Percentiles rank a stretch among this genome's conserved stretches.
phyloP scores from a whole-genome alignment of 2,329 filamentous ascomycete species.

The Phaeoacremonium minimum region DNA sequence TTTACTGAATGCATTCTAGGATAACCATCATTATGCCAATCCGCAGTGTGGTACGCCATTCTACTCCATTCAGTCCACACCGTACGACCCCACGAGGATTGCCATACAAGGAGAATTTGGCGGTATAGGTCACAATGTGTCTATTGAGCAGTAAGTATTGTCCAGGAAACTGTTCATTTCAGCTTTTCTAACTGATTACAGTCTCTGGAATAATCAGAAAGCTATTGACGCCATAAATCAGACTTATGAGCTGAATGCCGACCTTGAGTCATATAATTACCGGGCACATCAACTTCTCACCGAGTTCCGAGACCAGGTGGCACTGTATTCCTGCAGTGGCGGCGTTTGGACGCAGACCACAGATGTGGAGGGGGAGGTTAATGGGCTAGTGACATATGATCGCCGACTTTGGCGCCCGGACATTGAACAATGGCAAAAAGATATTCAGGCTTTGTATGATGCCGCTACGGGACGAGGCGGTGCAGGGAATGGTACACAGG shows the following conservation, averaged over 20 bases:
- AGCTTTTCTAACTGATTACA: conserved; percentile 16
- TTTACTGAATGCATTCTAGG: conserved; percentile 33
- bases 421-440: conserved; percentile 51
- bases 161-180: not conserved
- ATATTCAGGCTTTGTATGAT: conserved; percentile 57
- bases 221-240: conserved; percentile 58
- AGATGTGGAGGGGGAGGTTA: conserved; percentile 71
- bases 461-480: conserved; percentile 33
- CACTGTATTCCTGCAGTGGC: conserved; percentile 58
- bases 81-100: conserved; percentile 55
- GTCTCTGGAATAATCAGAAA: conserved; percentile 59
- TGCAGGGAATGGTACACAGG: not conserved
- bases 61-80: conserved; percentile 52
- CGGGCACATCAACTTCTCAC: conserved; percentile 55
- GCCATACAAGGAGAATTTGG: conserved; percentile 70
- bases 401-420: conserved; percentile 55
- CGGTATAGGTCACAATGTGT: conserved; percentile 62
- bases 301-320: conserved; percentile 58
- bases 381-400: conserved; percentile 67
- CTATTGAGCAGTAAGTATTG: conserved; percentile 50
- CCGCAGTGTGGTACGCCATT: conserved; percentile 69
- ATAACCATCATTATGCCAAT: conserved; percentile 69
- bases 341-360: conserved; percentile 72
- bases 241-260: conserved; percentile 62
- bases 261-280: conserved; percentile 61